Conservation (phyloP, 1,284 basidiomycete genomes). For the Chalciporus sp. region DNA sequence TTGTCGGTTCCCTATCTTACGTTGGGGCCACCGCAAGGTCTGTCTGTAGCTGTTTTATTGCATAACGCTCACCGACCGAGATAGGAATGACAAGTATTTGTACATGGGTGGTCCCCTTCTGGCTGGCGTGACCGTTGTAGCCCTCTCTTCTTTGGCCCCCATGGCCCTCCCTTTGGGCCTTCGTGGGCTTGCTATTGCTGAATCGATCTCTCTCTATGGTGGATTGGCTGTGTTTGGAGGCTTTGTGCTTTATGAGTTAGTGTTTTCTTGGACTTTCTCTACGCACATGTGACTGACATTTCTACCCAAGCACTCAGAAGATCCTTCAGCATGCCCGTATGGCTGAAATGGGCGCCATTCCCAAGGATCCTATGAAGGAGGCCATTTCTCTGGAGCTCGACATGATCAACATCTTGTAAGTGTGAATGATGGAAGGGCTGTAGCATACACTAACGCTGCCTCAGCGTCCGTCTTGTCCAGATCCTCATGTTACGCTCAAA, state of each 20-base stretch:
- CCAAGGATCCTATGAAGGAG: slow-evolving; percentile 79
- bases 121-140: slow-evolving; percentile 86
- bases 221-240: slow-evolving; percentile 88
- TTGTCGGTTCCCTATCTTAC: slow-evolving; percentile 84
- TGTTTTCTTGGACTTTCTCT: slow-evolving; percentile 7
- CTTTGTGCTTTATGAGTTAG: slow-evolving; percentile 86
- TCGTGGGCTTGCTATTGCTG: slow-evolving; percentile 74
- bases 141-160: slow-evolving; percentile 83
- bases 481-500: slow-evolving; percentile 72
- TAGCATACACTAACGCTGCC: slow-evolving; percentile 3
- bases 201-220: slow-evolving; percentile 82
- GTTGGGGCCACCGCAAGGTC: slow-evolving; percentile 87
- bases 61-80: background rate
- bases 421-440: slow-evolving; percentile 7
- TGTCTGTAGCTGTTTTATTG: slow-evolving; percentile 21
- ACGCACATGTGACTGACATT: slow-evolving; percentile 5
- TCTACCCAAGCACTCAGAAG: slow-evolving; percentile 62
- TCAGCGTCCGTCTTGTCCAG: slow-evolving; percentile 79
- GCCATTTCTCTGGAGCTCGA: slow-evolving; percentile 81
- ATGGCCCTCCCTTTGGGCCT: slow-evolving; percentile 84
- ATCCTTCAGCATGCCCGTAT: slow-evolving; percentile 78
- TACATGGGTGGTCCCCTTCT: slow-evolving; percentile 85
- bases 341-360: slow-evolving; percentile 68
- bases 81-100: slow-evolving; percentile 81
- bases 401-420: slow-evolving; percentile 86